Evolutionary conservation across 2,329 filamentous ascomycete genomes (phyloP).

Genomic region (Thermothelomyces thermophilus): DNA sequence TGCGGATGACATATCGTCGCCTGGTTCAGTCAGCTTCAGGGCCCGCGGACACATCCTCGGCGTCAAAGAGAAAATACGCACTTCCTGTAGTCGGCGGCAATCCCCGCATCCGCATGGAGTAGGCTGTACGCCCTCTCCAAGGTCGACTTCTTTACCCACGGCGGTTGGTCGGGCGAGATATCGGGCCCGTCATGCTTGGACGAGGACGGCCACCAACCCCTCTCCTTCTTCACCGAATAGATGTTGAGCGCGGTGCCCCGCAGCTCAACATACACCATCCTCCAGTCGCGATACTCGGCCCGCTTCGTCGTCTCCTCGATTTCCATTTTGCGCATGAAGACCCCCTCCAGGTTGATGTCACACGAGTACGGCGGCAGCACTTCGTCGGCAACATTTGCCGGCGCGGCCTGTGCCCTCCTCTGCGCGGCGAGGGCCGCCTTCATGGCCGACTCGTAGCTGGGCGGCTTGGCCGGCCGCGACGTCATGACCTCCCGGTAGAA

Average conservation of each 20-base stretch:
- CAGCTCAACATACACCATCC: conserved; percentile 55
- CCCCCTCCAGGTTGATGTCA: conserved; percentile 47
- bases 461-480: conserved; percentile 41
- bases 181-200: conserved; percentile 40
- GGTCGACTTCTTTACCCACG: conserved; percentile 46
- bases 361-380: conserved; percentile 51
- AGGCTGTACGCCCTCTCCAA: conserved; percentile 64
- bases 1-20: conserved; percentile 60
- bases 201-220: conserved; percentile 41
- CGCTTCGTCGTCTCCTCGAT: conserved; percentile 58
- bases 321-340: conserved; percentile 60
- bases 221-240: conserved; percentile 55
- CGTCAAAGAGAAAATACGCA: conserved; percentile 35
- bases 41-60: not conserved
- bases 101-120: conserved; percentile 67
- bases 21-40: conserved; percentile 29
- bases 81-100: conserved; percentile 68
- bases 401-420: conserved; percentile 21
- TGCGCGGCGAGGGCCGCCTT: conserved; percentile 25
- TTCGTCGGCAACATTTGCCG: conserved; percentile 37
- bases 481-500: conserved; percentile 49
- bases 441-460: conserved; percentile 37
- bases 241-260: conserved; percentile 63
- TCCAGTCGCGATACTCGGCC: conserved; percentile 58
- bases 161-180: conserved; percentile 44